Conservation (phyloP, 1,139 yeast species). For the Chernovozyma aurita region DNA sequence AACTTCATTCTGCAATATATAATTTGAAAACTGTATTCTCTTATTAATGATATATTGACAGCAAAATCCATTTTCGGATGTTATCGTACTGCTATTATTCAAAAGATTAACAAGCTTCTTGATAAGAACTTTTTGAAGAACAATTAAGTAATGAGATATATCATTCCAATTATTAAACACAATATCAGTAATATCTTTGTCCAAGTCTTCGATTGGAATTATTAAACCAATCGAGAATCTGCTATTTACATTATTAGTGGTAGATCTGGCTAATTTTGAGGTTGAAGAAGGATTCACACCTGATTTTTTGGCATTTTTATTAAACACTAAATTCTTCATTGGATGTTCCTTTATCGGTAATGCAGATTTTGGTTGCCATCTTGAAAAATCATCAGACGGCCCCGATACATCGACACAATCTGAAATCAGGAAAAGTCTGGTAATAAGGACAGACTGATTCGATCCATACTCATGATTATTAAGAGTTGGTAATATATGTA, state of each 20-base stretch:
- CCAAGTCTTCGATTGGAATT: slow-evolving; percentile 37
- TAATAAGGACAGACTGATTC: slow-evolving; percentile 37
- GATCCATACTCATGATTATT: slow-evolving; percentile 26
- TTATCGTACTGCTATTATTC: slow-evolving; percentile 1
- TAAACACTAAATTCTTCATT: too few relatives aligned
- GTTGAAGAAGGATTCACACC: not conserved
- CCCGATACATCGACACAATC: slow-evolving; percentile 19
- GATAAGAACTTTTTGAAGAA: slow-evolving; percentile 34
- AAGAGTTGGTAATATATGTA: slow-evolving; percentile 44
- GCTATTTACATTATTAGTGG: slow-evolving; percentile 17
- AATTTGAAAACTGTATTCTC: slow-evolving; percentile 35
- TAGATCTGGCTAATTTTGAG: not conserved
- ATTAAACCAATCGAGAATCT: slow-evolving; percentile 48
- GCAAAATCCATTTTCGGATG: not conserved
- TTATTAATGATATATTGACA: slow-evolving; percentile 30
- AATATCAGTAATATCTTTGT: slow-evolving; percentile 31
- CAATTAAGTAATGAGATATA: slow-evolving; percentile 35
- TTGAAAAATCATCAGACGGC: not conserved
- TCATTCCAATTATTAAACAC: slow-evolving; percentile 49
- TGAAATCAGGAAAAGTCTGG: slow-evolving; percentile 41
- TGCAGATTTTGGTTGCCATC: not conserved
- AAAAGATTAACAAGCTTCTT: slow-evolving; percentile 26
- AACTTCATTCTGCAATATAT: slow-evolving; percentile 37
- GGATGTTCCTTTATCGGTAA: not conserved
- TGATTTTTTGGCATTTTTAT: not conserved